Evolutionary conservation across 2,329 filamentous ascomycete species (phyloP), one percentile per base, ranked within the genome.

Genomic region (Bipolaris bicolor): DNA sequence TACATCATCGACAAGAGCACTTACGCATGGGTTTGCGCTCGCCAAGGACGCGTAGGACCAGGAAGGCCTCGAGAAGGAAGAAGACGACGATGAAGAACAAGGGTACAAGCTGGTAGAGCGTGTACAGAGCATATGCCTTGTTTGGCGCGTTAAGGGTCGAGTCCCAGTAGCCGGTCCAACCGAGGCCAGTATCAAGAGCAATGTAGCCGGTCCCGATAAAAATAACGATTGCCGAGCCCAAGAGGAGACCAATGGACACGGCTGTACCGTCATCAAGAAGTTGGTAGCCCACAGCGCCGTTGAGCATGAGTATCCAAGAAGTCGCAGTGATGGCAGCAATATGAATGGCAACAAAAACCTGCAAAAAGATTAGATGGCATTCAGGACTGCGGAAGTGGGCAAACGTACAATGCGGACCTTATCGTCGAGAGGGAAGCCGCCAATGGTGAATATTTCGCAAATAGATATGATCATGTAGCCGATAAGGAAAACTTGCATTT

Each of bases 401-500:
- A 46, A 81, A 81, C 88, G 63, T 83, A 90, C 92, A 69, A 90
- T 84, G 74, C 92, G 87, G 57, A 91, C 90, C 48, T 79, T 86
- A 50, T 83, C 79, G 65, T 85, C 81, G 18, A 97, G 79, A 2
- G 94, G 92, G 69, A 99, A 94, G 29, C 89, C 90, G 66, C 95
- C 95, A 34, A 98, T 88, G 0, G 92, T 93, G 79, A 99, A 97
- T 71, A 99, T 97, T 77, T 98, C 95, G 79, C 93, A 97, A 70
- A 99, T 90, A 69, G 90, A 88, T 60, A 98, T 88, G 57, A 98
- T 78, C 55, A 96, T 89, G 76, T 92, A 99, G 49, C 90, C 89
- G 40, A 91, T 61, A 49, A 99, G 85, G 79, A 99, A 98, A 33
- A 97, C 71, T 83, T 99, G 95, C 86, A 99, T 98, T 78, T 99